A percentile compares a stretch with the other conserved stretches of the same genome.
Conservation (phyloP, 805 yeast species). For the Teunomyces kruisii region DNA sequence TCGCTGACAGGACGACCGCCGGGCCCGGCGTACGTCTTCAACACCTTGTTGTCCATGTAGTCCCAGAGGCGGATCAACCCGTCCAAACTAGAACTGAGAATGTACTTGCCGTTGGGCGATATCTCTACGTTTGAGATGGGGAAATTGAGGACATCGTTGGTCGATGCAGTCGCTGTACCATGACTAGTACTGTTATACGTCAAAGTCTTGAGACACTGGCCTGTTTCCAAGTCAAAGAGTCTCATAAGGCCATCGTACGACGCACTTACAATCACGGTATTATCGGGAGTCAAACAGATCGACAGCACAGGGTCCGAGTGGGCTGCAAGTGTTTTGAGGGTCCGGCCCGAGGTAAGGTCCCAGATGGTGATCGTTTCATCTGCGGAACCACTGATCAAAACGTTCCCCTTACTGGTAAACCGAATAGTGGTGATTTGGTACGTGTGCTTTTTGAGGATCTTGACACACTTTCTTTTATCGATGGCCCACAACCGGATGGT, state of each 20-base stretch:
- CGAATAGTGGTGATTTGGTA: conserved; percentile 74
- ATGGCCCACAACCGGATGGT: conserved; percentile 75
- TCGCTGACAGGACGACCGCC: conserved; percentile 40
- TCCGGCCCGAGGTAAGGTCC: conserved; percentile 73
- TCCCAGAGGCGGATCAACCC: conserved; percentile 84
- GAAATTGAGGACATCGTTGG: conserved; percentile 47
- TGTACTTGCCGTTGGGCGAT: conserved; percentile 77
- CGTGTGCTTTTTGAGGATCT: conserved; percentile 71
- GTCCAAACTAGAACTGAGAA: conserved; percentile 77
- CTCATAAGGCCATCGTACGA: conserved; percentile 91
- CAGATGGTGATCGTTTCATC: conserved; percentile 91
- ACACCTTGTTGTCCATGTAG: conserved; percentile 75
- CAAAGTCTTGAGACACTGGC: conserved; percentile 88
- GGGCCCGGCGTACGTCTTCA: conserved; percentile 56
- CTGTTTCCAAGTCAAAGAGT: conserved; percentile 82
- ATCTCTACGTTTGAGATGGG: conserved; percentile 76
- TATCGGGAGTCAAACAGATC: conserved; percentile 72
- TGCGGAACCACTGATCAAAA: conserved; percentile 77
- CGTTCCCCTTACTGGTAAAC: conserved; percentile 72
- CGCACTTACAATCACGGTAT: conserved; percentile 79
- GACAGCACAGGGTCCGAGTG: conserved; percentile 89
- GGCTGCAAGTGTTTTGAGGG: conserved; percentile 80
- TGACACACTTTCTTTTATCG: conserved; percentile 47
- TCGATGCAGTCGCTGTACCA: conserved; percentile 58
- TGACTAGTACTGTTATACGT: conserved; percentile 71